phyloP scores from a whole-genome alignment of 1,139 yeast genomes.

The Debaryomycetaceae sp. region DNA sequence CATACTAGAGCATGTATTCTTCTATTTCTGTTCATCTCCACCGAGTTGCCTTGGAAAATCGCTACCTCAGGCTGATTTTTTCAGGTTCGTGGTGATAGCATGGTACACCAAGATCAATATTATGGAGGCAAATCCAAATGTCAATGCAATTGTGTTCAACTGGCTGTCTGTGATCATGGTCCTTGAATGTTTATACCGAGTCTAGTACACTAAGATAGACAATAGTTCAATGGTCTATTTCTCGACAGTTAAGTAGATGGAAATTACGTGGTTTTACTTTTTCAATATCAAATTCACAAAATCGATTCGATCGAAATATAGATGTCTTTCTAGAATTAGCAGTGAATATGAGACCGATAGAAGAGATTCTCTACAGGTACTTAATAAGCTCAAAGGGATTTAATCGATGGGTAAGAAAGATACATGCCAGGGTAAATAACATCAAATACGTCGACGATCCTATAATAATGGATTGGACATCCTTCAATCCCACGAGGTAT shows the following conservation, averaged over 20 bases:
- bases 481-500: slow-evolving; percentile 45
- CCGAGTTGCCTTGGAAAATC: neutral
- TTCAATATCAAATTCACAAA: neutral
- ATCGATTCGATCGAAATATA: neutral
- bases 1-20: no score
- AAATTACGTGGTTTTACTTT: neutral
- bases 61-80: slow-evolving; percentile 8
- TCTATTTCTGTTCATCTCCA: no score
- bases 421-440: slow-evolving; percentile 66
- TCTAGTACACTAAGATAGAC: no score
- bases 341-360: slow-evolving; percentile 19
- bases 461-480: slow-evolving; percentile 16
- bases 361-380: slow-evolving; percentile 44
- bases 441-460: slow-evolving; percentile 30
- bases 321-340: neutral
- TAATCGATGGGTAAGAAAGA: slow-evolving; percentile 62
- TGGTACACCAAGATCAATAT: slow-evolving; percentile 72
- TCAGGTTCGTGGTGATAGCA: slow-evolving; percentile 44
- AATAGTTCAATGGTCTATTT: neutral
- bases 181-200: neutral
- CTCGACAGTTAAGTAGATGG: neutral
- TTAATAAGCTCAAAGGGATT: slow-evolving; percentile 62
- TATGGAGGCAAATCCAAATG: slow-evolving; percentile 74
- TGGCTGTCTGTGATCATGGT: slow-evolving; percentile 79
- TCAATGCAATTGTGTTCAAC: slow-evolving; percentile 67